phyloP scores from a whole-genome alignment of 805 yeast genomes.

The Debaryomyces prosopidis region DNA sequence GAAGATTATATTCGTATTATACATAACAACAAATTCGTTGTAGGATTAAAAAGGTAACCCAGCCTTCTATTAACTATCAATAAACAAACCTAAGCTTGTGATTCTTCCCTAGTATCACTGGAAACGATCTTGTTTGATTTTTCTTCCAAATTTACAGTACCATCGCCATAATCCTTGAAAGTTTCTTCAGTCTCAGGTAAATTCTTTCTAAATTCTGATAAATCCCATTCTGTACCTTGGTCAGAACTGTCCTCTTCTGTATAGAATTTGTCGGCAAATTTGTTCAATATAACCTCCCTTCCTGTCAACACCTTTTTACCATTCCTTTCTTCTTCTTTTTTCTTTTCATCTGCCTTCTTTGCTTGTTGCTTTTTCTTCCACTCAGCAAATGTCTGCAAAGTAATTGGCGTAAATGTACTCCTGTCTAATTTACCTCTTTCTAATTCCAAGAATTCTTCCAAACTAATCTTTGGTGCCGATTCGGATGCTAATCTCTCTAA shows the following conservation, averaged over 20 bases:
- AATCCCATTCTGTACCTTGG: constrained; percentile 54
- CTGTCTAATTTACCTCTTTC: constrained; percentile 85
- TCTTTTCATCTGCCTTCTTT: constrained; percentile 47
- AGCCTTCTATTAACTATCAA: neutral
- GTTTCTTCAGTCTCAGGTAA: constrained; percentile 52
- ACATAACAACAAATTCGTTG: neutral
- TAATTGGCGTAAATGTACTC: constrained; percentile 80
- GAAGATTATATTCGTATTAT: neutral
- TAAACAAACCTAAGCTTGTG: neutral
- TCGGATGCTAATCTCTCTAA: constrained; percentile 84
- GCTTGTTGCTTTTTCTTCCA: constrained; percentile 79
- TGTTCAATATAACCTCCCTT: constrained; percentile 63
- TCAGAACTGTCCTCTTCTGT: constrained; percentile 50
- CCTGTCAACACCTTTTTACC: constrained; percentile 61
- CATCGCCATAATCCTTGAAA: constrained; percentile 77
- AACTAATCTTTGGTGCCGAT: constrained; percentile 82
- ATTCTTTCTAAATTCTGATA: constrained; percentile 54
- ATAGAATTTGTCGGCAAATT: constrained; percentile 56
- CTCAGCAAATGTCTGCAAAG: constrained; percentile 69
- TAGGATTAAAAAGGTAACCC: neutral
- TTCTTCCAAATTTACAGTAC: constrained; percentile 33
- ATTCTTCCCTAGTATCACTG: neutral
- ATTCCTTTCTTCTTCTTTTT: constrained; percentile 28
- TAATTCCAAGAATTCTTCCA: constrained; percentile 94
- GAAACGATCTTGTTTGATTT: neutral